Conservation (phyloP, 1,284 basidiomycete genomes). For the Puccinia hordei region DNA sequence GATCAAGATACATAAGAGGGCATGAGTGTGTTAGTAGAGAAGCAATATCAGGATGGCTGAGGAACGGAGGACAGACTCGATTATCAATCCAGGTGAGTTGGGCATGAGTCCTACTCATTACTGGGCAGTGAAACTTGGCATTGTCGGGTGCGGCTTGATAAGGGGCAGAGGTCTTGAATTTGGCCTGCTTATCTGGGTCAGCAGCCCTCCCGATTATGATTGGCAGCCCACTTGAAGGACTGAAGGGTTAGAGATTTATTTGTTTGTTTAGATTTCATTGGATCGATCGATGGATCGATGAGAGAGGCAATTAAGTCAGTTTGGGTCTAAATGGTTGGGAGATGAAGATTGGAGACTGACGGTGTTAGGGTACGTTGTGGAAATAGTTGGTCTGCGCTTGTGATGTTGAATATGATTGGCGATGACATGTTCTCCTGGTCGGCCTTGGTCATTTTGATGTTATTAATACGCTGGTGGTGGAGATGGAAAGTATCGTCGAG, state of each 20-base stretch:
- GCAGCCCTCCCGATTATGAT: conserved; percentile 44
- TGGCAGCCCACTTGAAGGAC: conserved; percentile 20
- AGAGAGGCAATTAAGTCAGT: neutral
- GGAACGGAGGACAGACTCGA: neutral
- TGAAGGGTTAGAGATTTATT: neutral
- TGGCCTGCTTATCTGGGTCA: conserved; percentile 5
- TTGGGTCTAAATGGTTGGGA: no score
- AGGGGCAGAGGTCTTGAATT: neutral
- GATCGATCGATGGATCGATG: neutral
- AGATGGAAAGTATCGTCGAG: conserved; percentile 13
- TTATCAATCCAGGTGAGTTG: conserved; percentile 39
- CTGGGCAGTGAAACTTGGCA: conserved; percentile 37
- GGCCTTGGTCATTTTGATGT: neutral
- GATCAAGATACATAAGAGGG: neutral
- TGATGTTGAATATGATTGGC: neutral
- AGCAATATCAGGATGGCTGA: neutral
- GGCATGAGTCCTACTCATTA: conserved; percentile 50
- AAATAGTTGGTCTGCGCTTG: neutral
- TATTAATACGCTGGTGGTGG: neutral
- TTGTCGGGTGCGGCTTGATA: conserved; percentile 13
- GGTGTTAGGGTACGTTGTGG: neutral
- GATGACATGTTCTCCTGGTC: neutral
- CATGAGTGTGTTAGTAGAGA: neutral
- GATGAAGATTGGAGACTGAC: neutral
- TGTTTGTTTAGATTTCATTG: neutral